These are phyloP conservation scores for Sclerospora graminicola DNA, from an alignment of 352 stramenopile genomes.

Conservation along the genomic window DNA sequence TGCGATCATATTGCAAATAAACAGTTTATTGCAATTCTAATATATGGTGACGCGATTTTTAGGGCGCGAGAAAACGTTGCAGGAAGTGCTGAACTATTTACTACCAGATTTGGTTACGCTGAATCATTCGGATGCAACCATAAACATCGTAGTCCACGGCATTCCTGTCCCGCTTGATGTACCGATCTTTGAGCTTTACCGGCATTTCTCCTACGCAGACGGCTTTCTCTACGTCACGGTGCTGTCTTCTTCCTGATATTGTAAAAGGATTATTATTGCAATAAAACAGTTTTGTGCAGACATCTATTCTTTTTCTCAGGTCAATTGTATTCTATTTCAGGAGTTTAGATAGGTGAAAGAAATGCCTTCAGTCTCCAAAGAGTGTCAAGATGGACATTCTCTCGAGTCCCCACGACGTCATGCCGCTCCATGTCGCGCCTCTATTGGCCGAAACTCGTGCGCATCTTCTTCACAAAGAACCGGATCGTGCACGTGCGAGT, in stretches of 20 bases:
- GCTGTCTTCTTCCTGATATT: constrained; percentile 5
- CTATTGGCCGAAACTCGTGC: constrained; percentile 24
- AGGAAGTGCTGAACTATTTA: constrained; percentile 42
- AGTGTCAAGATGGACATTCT: constrained; percentile 8
- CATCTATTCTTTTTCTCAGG: neutral
- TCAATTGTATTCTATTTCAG: neutral
- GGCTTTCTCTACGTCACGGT: constrained; percentile 66
- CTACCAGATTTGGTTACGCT: constrained; percentile 52
- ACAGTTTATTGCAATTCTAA: neutral
- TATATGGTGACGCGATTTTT: neutral
- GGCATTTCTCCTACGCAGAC: constrained; percentile 57
- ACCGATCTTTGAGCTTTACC: constrained; percentile 52
- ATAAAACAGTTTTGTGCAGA: neutral
- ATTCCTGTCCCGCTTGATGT: constrained; percentile 35
- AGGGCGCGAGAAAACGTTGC: constrained; percentile 35
- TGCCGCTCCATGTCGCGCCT: constrained; percentile 8
- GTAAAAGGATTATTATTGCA: neutral
- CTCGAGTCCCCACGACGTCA: constrained; percentile 1
- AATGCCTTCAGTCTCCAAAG: constrained; percentile 14
- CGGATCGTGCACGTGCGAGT: constrained; percentile 34
- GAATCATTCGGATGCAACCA: neutral
- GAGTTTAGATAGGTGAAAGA: constrained; percentile 1
- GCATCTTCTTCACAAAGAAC: constrained; percentile 41
- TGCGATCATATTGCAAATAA: neutral
- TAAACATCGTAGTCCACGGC: constrained; percentile 42